Base-by-base conservation (phyloP, 2,329 filamentous ascomycete species). In the Parafenestella ontariensis region DNA sequence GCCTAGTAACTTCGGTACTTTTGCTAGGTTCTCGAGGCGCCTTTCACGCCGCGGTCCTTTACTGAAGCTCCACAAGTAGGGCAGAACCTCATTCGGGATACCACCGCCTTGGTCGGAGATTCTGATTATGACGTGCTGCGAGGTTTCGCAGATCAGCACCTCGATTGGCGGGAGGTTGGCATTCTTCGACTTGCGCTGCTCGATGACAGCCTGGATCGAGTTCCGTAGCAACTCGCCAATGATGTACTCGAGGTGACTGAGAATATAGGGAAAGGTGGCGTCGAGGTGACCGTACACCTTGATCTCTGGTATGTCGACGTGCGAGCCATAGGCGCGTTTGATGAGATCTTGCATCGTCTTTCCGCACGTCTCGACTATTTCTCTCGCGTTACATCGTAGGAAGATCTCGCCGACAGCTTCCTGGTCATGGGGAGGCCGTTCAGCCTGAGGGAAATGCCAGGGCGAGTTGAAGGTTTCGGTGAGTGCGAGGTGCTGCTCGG, bases 381-480 rank as follows among this genome's bases (percentile, higher is more conserved):
- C 92, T 70, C 88, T 89, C 42, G 94, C 94, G 60, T 92, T 91
- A 77, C 95, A 98, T 67, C 90, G 92, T 46, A 98, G 85, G 70
- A 99, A 96, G 13, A 99, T 92, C 72, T 98, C 92, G 56, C 95
- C 95, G 15, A 99, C 92, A 69, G 96, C 96, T 59, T 98, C 94
- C 44, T 90, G 79, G 47, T 86, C 83, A 10, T 80, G 77, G 33
- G 86, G 83, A 62, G 77, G 75, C 1, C 36, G 33, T 52, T 89
- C 89, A 3, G 90, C 87, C 58, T 92, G 87, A 0, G 92, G 90
- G 52, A 92, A 94, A 79, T 96, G 93, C 86, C 91, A 93, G 2
- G 91, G 89, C 0, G 91, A 90, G 74, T 95, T 89, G 79, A 93
- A 98, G 1, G 93, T 97, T 65, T 98, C 93, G 4, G 93, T 96